These are phyloP conservation scores for Aspergillus conjunctus DNA, from an alignment of 495 filamentous ascomycete species.

Conservation along the genomic window DNA sequence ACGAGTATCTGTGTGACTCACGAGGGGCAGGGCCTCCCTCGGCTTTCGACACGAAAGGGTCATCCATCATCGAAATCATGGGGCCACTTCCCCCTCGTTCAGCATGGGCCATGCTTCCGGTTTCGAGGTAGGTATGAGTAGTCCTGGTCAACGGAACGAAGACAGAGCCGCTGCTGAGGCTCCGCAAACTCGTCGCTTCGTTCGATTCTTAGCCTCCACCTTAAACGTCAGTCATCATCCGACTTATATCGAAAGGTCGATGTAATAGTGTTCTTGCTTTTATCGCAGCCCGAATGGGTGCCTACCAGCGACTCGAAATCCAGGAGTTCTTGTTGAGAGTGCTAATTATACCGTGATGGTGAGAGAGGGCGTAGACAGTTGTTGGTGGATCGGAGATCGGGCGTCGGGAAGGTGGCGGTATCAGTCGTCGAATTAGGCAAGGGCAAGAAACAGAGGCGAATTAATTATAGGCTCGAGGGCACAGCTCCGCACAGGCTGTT, in stretches of 20 bases:
- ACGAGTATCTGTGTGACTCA: conserved; percentile 69
- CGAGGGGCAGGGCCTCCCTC: conserved; percentile 41
- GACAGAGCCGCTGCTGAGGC: conserved; percentile 33
- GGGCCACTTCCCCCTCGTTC: conserved; percentile 23
- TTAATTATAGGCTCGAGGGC: conserved; percentile 1
- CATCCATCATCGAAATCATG: conserved; percentile 47
- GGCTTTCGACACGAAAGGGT: conserved; percentile 55
- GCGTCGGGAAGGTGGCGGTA: conserved; percentile 5
- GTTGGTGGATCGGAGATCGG: conserved; percentile 15
- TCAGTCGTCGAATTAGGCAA: conserved; percentile 14
- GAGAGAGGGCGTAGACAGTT: conserved; percentile 9
- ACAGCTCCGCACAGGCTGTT: neutral
- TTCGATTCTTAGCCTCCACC: conserved; percentile 22
- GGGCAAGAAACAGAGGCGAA: conserved; percentile 6
- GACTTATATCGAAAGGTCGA: conserved; percentile 18
- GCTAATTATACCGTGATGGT: conserved; percentile 15
- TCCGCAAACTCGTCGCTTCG: conserved; percentile 32
- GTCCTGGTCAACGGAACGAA: conserved; percentile 29
- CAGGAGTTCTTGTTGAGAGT: conserved; percentile 19
- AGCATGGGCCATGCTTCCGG: conserved; percentile 13
- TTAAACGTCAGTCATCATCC: conserved; percentile 43
- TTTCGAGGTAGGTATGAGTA: conserved; percentile 15
- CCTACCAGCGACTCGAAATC: conserved; percentile 42
- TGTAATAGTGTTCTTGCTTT: conserved; percentile 1
- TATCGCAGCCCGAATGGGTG: conserved; percentile 24